Conservation (phyloP, 2,329 filamentous ascomycete species). For the Westerdykella aurantiaca region DNA sequence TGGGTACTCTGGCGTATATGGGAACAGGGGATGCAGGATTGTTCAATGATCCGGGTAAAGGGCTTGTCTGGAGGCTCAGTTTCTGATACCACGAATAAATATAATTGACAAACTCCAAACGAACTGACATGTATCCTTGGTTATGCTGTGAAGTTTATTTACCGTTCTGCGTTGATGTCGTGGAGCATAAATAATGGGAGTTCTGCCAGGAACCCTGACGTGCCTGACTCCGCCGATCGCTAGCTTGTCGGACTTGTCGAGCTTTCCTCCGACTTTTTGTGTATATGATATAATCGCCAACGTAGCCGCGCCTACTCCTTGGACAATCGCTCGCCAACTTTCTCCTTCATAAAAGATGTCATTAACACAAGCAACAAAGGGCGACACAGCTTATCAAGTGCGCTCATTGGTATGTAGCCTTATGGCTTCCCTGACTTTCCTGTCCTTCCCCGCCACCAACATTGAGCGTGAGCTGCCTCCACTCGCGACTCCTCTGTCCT, state of each 20-base stretch:
- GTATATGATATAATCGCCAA: constrained; percentile 29
- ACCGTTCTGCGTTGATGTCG: neutral
- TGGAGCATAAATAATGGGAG: neutral
- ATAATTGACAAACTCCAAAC: neutral
- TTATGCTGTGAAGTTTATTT: neutral
- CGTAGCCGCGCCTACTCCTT: neutral
- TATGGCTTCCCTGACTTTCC: neutral
- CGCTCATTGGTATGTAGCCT: constrained; percentile 34
- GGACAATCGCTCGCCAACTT: constrained; percentile 1
- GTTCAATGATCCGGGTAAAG: neutral
- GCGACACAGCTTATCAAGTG: constrained; percentile 36
- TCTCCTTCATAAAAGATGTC: constrained; percentile 25
- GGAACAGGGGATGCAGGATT: neutral
- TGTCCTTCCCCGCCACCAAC: constrained; percentile 3
- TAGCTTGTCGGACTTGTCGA: constrained; percentile 21
- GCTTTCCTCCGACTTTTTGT: constrained; percentile 23
- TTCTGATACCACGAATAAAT: neutral
- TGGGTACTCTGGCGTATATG: neutral
- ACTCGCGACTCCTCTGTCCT: neutral
- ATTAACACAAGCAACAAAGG: constrained; percentile 30
- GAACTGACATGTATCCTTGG: neutral
- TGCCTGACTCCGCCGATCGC: neutral
- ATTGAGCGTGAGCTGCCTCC: neutral
- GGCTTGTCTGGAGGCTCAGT: neutral
- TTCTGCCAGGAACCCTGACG: neutral